These are phyloP conservation scores for Isoetes taiwanensis DNA, from an alignment of 75 land plant species.

Conservation along the genomic window DNA sequence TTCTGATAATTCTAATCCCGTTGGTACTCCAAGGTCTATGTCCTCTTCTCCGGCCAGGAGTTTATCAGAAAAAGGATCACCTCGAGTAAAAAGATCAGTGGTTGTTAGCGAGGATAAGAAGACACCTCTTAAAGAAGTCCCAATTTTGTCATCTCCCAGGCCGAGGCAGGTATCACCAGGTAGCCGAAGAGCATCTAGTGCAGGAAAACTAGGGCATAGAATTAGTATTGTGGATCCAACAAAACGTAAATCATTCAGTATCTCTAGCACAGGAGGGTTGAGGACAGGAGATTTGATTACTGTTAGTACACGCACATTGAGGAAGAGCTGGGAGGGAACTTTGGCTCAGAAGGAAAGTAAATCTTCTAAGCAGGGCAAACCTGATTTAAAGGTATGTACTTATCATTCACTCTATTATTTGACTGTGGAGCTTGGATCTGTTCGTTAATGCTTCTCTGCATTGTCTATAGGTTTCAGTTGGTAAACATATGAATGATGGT, in stretches of 20 bases:
- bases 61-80: neutral
- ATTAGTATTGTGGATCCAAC: conserved; percentile 7
- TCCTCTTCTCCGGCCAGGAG: neutral
- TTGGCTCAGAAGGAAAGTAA: no score
- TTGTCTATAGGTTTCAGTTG: no score
- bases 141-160: neutral
- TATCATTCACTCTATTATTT: no score
- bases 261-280: neutral
- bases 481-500: no score
- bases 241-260: no score
- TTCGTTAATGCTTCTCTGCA: no score
- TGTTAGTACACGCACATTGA: neutral
- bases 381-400: no score
- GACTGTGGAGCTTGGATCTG: no score
- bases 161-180: conserved; percentile 12
- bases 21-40: neutral
- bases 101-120: conserved; percentile 9
- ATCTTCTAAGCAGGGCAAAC: no score
- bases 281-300: neutral
- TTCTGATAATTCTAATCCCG: conserved; percentile 2
- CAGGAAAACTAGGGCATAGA: conserved; percentile 2
- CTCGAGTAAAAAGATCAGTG: neutral
- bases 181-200: conserved; percentile 9
- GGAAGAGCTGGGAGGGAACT: conserved; percentile 7
- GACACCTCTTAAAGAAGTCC: conserved; percentile 5